Conservation (phyloP, 768 basidiomycete genomes). For the Pholiota microspora region DNA sequence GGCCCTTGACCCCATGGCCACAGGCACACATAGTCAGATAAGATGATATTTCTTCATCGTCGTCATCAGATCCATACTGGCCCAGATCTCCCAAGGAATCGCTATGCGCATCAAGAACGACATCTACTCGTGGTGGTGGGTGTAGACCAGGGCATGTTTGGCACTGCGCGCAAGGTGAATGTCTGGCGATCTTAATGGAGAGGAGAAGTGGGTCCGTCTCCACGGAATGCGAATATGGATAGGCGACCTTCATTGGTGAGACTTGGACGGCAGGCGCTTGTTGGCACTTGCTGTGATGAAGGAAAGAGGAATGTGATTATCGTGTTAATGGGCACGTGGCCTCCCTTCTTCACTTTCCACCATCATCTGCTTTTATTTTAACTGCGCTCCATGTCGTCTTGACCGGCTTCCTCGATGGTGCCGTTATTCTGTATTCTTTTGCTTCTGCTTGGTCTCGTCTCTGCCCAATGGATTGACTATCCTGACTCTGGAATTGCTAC, state of each 20-base stretch:
- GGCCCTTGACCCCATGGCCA: conserved; percentile 61
- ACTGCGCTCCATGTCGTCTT: not conserved
- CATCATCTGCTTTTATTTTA: conserved; percentile 2
- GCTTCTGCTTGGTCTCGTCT: conserved; percentile 14
- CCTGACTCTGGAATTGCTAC: conserved; percentile 63
- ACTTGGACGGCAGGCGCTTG: conserved; percentile 2
- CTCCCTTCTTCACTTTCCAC: too few relatives aligned
- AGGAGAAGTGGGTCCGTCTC: conserved; percentile 48
- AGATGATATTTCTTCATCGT: conserved; percentile 54
- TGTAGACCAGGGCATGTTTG: conserved; percentile 66
- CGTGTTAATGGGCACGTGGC: conserved; percentile 1
- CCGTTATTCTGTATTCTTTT: conserved; percentile 7
- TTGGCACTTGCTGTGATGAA: conserved; percentile 4
- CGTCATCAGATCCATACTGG: conserved; percentile 73
- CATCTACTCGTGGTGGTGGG: conserved; percentile 55
- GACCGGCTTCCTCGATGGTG: not conserved
- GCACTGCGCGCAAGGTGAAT: conserved; percentile 70
- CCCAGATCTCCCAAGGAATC: conserved; percentile 53
- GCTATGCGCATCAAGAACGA: conserved; percentile 54
- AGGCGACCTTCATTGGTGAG: conserved; percentile 57
- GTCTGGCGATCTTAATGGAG: conserved; percentile 80
- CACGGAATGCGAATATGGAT: conserved; percentile 59
- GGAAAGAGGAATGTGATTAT: conserved; percentile 1
- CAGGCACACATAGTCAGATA: conserved; percentile 69
- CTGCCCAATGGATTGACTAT: conserved; percentile 61